These are phyloP conservation scores for Alternaria atra DNA, from an alignment of 2,329 filamentous ascomycete genomes.

Conservation along the genomic window DNA sequence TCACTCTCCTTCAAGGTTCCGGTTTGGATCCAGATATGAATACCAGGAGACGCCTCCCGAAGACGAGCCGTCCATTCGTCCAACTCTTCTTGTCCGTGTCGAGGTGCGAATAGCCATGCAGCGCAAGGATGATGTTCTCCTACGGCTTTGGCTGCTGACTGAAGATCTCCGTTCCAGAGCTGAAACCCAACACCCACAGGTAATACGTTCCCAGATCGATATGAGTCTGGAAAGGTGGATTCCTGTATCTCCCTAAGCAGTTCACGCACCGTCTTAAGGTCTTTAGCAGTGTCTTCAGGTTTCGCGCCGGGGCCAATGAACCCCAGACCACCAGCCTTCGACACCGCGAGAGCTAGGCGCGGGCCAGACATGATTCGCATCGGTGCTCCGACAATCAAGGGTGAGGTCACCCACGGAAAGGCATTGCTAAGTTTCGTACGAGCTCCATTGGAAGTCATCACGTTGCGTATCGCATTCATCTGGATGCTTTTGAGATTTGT, in stretches of 20 bases:
- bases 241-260: conserved; percentile 1
- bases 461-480: conserved; percentile 10
- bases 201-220: conserved; percentile 34
- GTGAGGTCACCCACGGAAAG: conserved; percentile 62
- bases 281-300: conserved; percentile 39
- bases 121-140: conserved; percentile 63
- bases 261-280: conserved; percentile 11
- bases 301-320: conserved; percentile 54
- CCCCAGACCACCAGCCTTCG: conserved; percentile 55
- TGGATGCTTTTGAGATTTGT: not conserved
- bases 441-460: not conserved
- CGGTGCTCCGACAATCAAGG: conserved; percentile 68
- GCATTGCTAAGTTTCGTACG: conserved; percentile 1
- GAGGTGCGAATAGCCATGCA: conserved; percentile 72
- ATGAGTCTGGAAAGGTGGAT: not conserved
- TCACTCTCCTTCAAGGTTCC: conserved; percentile 66
- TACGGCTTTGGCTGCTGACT: conserved; percentile 62
- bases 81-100: conserved; percentile 43
- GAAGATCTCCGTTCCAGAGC: conserved; percentile 57
- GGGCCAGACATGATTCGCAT: conserved; percentile 69
- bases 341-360: conserved; percentile 67
- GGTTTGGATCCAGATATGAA: conserved; percentile 66
- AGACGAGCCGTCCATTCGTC: conserved; percentile 41
- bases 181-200: conserved; percentile 70
- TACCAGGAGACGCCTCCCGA: conserved; percentile 47